These are phyloP conservation scores for Syzygium aqueum DNA, from an alignment of 345 rosid genomes.

Conservation along the genomic window DNA sequence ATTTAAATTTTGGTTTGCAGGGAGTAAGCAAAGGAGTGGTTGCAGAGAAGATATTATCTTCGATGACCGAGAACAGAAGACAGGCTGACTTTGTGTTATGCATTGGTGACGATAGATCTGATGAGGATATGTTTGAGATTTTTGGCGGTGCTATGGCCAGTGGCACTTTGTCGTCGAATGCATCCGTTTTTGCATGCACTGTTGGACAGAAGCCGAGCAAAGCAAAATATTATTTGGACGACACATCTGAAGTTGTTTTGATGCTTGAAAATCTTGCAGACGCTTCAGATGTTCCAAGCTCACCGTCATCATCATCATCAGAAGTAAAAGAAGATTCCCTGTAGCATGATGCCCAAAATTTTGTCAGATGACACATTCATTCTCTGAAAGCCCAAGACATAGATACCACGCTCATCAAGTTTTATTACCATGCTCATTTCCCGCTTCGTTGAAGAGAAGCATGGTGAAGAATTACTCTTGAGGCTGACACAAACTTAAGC, in stretches of 20 bases:
- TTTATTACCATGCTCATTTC: neutral
- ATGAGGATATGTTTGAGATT: conserved; percentile 74
- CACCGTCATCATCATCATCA: neutral
- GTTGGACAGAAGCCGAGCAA: conserved; percentile 98
- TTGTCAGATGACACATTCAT: neutral
- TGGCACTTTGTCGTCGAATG: conserved; percentile 28
- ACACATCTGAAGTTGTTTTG: conserved; percentile 40
- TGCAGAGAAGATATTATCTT: conserved; percentile 45
- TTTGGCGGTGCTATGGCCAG: conserved; percentile 27
- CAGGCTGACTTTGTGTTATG: conserved; percentile 59
- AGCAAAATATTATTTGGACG: conserved; percentile 85
- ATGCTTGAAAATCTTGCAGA: conserved; percentile 59
- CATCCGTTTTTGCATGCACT: conserved; percentile 70
- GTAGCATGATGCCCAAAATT: neutral
- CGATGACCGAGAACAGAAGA: conserved; percentile 34
- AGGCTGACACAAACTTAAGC: neutral
- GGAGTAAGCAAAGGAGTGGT: conserved; percentile 60
- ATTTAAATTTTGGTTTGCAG: conserved; percentile 15
- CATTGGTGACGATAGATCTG: conserved; percentile 69
- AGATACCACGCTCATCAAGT: neutral
- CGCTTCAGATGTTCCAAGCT: conserved; percentile 35
- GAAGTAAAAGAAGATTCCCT: neutral
- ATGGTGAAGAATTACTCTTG: neutral
- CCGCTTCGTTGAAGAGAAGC: neutral
- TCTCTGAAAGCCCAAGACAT: neutral